These are phyloP conservation scores for Penicillium sp. DNA, from an alignment of 2,329 filamentous ascomycete genomes.

Conservation along the genomic window DNA sequence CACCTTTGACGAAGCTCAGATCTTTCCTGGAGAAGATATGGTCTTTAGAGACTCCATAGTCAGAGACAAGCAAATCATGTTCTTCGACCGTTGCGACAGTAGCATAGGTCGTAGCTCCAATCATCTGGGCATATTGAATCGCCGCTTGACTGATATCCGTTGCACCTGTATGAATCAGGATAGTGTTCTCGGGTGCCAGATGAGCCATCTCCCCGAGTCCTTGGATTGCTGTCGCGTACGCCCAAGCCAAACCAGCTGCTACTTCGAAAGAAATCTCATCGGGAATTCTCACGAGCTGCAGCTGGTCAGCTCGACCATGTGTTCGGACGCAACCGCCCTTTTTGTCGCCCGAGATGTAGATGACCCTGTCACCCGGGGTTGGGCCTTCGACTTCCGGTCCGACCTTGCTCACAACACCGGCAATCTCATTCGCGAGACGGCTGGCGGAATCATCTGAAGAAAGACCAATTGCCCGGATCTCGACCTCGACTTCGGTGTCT, in stretches of 20 bases:
- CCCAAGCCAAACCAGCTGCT: slow-evolving; percentile 13
- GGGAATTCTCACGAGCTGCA: slow-evolving; percentile 5
- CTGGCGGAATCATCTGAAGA: neutral
- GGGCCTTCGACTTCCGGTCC: slow-evolving; percentile 6
- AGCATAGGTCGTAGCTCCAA: slow-evolving; percentile 11
- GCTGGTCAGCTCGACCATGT: slow-evolving; percentile 1
- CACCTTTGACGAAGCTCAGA: slow-evolving; percentile 10
- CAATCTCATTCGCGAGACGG: slow-evolving; percentile 9
- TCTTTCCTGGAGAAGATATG: slow-evolving; percentile 17
- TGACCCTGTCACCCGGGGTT: slow-evolving; percentile 13
- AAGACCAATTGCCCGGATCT: slow-evolving; percentile 13
- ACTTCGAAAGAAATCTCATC: slow-evolving; percentile 5
- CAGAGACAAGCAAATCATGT: slow-evolving; percentile 5
- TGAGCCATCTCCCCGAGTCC: slow-evolving; percentile 10
- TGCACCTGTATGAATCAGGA: slow-evolving; percentile 23
- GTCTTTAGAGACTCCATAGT: slow-evolving; percentile 9
- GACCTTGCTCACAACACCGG: slow-evolving; percentile 13
- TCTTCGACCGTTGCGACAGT: slow-evolving; percentile 16
- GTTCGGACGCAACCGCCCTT: slow-evolving; percentile 8
- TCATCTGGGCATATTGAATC: slow-evolving; percentile 21
- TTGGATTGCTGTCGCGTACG: slow-evolving; percentile 10
- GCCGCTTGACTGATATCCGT: slow-evolving; percentile 21
- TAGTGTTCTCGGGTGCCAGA: neutral
- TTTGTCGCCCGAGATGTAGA: neutral
- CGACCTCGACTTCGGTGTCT: slow-evolving; percentile 11